Conservation (phyloP, 371 early-diverging fungal species). For the Apophysomyces variabilis region DNA sequence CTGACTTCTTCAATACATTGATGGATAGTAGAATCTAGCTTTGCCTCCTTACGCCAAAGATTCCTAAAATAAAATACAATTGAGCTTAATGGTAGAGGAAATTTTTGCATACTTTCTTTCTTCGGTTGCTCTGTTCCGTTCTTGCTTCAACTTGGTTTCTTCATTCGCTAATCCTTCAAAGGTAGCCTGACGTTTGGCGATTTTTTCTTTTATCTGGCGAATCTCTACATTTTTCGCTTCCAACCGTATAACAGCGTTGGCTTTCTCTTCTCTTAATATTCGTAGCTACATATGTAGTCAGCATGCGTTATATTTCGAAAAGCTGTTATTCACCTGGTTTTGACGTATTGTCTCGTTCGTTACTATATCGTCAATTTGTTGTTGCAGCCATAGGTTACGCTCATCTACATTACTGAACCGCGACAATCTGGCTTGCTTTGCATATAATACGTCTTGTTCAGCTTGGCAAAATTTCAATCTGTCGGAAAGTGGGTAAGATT, state of each 20-base stretch:
- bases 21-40: slow-evolving; percentile 68
- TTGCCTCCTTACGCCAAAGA: slow-evolving; percentile 92
- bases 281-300: slow-evolving; percentile 15
- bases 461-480: slow-evolving; percentile 42
- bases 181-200: slow-evolving; percentile 39
- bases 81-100: neutral
- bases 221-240: slow-evolving; percentile 40
- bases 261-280: slow-evolving; percentile 39
- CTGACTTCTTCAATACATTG: slow-evolving; percentile 76
- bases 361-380: slow-evolving; percentile 70
- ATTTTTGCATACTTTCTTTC: slow-evolving; percentile 63
- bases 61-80: slow-evolving; percentile 28
- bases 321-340: slow-evolving; percentile 40
- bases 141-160: slow-evolving; percentile 28
- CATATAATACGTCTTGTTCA: slow-evolving; percentile 66
- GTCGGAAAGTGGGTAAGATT: neutral
- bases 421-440: slow-evolving; percentile 84
- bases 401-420: slow-evolving; percentile 73
- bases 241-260: slow-evolving; percentile 22
- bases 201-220: slow-evolving; percentile 46
- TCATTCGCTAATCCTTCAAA: slow-evolving; percentile 38
- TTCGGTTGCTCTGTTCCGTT: slow-evolving; percentile 73
- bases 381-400: slow-evolving; percentile 77
- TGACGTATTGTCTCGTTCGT: slow-evolving; percentile 51
- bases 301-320: neutral